Conservation (phyloP, 768 basidiomycete species). For the Cytidiella melzeri region DNA sequence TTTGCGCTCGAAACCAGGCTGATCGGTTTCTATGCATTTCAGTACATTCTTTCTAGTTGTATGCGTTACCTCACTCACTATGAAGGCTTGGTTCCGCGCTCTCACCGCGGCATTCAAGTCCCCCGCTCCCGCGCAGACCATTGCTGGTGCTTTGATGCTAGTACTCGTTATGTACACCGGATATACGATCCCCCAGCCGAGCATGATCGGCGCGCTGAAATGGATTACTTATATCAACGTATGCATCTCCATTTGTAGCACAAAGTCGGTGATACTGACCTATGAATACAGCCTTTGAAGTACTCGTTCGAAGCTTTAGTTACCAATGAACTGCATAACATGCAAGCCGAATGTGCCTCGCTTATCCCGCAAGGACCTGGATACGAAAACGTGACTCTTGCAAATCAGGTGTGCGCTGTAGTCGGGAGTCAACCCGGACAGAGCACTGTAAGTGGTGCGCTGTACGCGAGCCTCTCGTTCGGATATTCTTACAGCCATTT, state of each 20-base stretch:
- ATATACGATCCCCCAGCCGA: slow-evolving; percentile 52
- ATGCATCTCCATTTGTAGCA: slow-evolving; percentile 9
- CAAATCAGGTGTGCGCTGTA: slow-evolving; percentile 74
- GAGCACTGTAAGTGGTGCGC: slow-evolving; percentile 50
- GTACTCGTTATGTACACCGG: slow-evolving; percentile 54
- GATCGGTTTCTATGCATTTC: neutral
- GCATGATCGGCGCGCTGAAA: slow-evolving; percentile 61
- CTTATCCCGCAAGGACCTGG: slow-evolving; percentile 59
- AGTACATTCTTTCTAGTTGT: slow-evolving; percentile 57
- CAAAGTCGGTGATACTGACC: neutral
- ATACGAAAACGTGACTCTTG: slow-evolving; percentile 47
- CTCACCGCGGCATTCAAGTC: slow-evolving; percentile 55
- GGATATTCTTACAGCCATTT: slow-evolving; percentile 40
- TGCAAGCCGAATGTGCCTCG: slow-evolving; percentile 53
- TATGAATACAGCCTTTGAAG: slow-evolving; percentile 43
- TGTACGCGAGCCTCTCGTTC: slow-evolving; percentile 44
- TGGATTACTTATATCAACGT: slow-evolving; percentile 67
- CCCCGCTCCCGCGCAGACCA: slow-evolving; percentile 56
- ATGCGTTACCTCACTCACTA: slow-evolving; percentile 49
- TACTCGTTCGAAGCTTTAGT: slow-evolving; percentile 75
- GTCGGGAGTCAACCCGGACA: slow-evolving; percentile 61
- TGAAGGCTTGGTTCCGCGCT: slow-evolving; percentile 73
- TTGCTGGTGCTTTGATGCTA: slow-evolving; percentile 49
- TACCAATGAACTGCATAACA: slow-evolving; percentile 73
- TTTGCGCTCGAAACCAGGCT: neutral